These are phyloP conservation scores for Ogataea ganodermae DNA, from an alignment of 805 yeast genomes.

Conservation along the genomic window DNA sequence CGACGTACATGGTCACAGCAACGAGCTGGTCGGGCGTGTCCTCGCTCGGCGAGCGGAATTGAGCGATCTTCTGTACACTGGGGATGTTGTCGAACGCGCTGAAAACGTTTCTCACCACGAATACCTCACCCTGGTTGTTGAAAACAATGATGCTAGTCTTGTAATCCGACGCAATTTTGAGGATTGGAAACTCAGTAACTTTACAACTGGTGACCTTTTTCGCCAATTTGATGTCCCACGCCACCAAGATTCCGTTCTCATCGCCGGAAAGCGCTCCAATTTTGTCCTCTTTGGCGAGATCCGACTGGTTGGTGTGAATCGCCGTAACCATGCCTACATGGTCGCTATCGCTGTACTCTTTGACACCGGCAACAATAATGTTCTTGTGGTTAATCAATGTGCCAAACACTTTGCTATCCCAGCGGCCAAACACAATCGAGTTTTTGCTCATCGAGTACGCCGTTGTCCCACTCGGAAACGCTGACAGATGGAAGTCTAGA, in stretches of 20 bases:
- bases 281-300: conserved; percentile 28
- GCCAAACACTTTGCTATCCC: conserved; percentile 37
- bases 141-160: conserved; percentile 28
- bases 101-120: conserved; percentile 23
- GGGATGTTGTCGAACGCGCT: conserved; percentile 14
- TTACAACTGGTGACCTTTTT: conserved; percentile 11
- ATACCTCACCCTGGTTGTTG: conserved; percentile 28
- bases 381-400: conserved; percentile 30
- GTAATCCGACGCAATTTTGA: conserved; percentile 33
- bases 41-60: conserved; percentile 7
- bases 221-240: conserved; percentile 36
- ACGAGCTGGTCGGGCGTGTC: conserved; percentile 13
- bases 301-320: conserved; percentile 20
- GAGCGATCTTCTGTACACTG: conserved; percentile 7
- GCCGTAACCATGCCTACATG: conserved; percentile 30
- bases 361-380: conserved; percentile 26
- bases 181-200: conserved; percentile 20
- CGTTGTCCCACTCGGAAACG: conserved; percentile 35
- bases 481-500: conserved; percentile 22
- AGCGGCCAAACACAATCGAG: conserved; percentile 34
- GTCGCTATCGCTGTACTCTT: conserved; percentile 18
- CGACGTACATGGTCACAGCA: conserved; percentile 28
- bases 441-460: conserved; percentile 32
- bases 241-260: conserved; percentile 30
- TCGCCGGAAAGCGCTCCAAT: conserved; percentile 36